Base-by-base conservation (phyloP, 129 eudicot genomes). In the Helianthus tuberosus region DNA sequence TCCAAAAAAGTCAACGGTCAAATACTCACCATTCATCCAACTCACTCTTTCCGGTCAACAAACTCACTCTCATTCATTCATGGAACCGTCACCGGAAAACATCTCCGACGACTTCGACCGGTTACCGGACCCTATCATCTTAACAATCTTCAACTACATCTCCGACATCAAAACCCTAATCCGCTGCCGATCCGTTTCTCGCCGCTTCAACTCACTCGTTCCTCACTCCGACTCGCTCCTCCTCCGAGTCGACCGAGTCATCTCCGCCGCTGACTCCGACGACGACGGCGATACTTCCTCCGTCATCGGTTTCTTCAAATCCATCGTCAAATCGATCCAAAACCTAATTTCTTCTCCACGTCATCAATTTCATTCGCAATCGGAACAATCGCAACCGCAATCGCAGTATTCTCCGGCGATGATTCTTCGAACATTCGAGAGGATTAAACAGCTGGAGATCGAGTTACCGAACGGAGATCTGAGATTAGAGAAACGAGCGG, bases 161-260 rank as follows among this genome's bases (percentile, higher is more conserved):
- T 75, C 81, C 51, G 88, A 87, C 65, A 72, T 83, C 68, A 86
- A 86, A 77, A 80, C 91, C 79, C 77, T 86, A 46, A 77, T 74
- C 36, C 85, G 86, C 5, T 80, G 85, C 72, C 85, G 87, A 1
- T 72, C 83, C 36, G 84, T 86, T 0, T 83, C 86, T 5, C 72
- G 76, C 49, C 81, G 91, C 0, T 86, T 86, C 84, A 77, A 83
- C 69, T 75, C 86, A 0, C 86, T 86, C 16, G 86, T 86, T 16
- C 86, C 91, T 1, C 88, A 83, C 43, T 43, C 83, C 12, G 86
- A 80, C 73, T 74, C 91, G 0, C 80, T 86, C 53, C 73, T 75
- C 47, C 86, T 86, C 59, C 83, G 85, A 15, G 91, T 86, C 52
- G 91, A 86, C 86, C 73, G 84, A 39, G 91, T 86, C 17, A 81